Evolutionary conservation across 495 filamentous ascomycete species (phyloP), one percentile per base, ranked within the genome.

Genomic region (Penicillium dipodomyicola): DNA sequence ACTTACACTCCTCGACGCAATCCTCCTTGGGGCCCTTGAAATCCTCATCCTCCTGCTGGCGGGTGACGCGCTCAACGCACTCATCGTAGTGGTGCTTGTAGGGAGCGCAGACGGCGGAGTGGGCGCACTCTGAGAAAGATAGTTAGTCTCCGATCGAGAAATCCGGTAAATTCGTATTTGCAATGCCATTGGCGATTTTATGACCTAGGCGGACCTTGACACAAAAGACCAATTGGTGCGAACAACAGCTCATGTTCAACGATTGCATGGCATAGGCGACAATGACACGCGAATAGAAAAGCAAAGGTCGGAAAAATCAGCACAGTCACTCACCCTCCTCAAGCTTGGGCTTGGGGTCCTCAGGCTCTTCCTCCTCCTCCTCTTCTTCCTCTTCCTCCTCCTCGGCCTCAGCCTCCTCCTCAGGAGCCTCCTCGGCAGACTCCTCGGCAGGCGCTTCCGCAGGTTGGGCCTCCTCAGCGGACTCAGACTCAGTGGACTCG

Each of bases 1-100:
- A 84, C 92, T 79, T 87, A 97, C 94, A 98, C 82, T 98, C 94
- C 81, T 98, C 94, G 60, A 98, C 90, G 66, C 94, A 98, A 80
- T 98, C 93, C 82, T 98, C 94, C 67, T 87, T 82, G 57, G 80
- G 73, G 11, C 77, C 82, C 70, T 82, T 76, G 73, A 81, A 80
- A 69, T 81, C 78, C 61, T 81, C 86, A 64, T 81, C 78, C 64
- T 88, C 83, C 63, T 84, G 76, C 71, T 88, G 84, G 64, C 73
- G 74, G 55, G 86, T 93, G 62, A 97, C 94, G 63, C 94, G 91
- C 80, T 96, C 92, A 65, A 91, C 89, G 72, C 94, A 98, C 76
- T 96, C 92, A 59, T 97, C 92, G 75, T 85, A 97, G 82, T 98
- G 94, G 83, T 97, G 92, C 84, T 97, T 98, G 63, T 82, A 82